Base-by-base conservation (phyloP, 2,329 filamentous ascomycete genomes). In the Aspergillus eucalypticola region DNA sequence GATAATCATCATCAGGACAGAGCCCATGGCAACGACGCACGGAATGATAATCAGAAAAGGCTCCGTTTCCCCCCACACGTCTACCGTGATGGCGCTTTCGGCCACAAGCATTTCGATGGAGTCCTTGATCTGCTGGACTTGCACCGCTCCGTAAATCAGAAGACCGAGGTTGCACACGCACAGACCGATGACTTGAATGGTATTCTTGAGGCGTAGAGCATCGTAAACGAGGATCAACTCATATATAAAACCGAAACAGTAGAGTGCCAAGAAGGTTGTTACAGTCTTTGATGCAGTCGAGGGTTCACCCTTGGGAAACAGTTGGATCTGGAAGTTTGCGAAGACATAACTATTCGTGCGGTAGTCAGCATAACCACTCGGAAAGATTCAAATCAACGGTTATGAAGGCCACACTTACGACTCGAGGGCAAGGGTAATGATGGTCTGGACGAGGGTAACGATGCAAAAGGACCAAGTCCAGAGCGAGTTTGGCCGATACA, bases 181-280 rank as follows among this genome's bases (percentile, higher is more conserved):
- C 29, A 99, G 84, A 48, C 95, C 95, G 68, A 99, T 98, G 74
- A 98, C 85, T 77, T 99, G 95, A 82, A 99, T 99, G 10, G 95
- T 99, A 79, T 99, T 99, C 78, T 97, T 97, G 73, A 94, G 83
- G 64, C 92, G 88, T 60, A 99, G 83, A 15, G 94, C 95, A 81
- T 99, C 95, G 84, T 92, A 98, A 11, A 95, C 90, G 56, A 99
- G 83, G 27, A 96, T 81, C 32, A 98, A 80, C 73, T 96, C 88
- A 79, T 98, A 99, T 60, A 99, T 77, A 79, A 96, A 98, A 62
- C 92, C 95, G 76, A 99, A 97, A 75, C 97, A 96, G 82, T 98
- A 96, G 50, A 99, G 86, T 23, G 94, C 92, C 60, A 99, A 83
- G 78, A 97, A 98, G 39, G 94, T 98, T 25, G 95, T 94, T 65